Base-by-base conservation (phyloP, 257 asterid species). In the Solanum boliviense region DNA sequence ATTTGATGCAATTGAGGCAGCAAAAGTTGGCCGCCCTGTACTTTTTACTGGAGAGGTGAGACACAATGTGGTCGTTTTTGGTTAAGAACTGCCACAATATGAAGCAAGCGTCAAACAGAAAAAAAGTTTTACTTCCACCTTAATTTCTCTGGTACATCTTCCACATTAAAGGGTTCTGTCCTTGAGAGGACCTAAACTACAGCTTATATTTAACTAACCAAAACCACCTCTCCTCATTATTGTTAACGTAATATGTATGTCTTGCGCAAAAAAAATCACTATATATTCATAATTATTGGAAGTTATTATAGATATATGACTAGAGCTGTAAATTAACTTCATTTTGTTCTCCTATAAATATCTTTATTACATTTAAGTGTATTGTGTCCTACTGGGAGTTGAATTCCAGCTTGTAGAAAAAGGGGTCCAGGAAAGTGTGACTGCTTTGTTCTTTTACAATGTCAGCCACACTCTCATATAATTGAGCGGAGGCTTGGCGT, bases 11-110 rank as follows among this genome's bases (percentile, higher is more conserved):
- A 41, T 91, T 86, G 91, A 89, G 90, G 96, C 98, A 3, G 93
- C 92, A 90, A 93, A 94, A 88, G 98, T 91, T 75, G 95, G 98
- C 32, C 91, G 93, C 13, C 94, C 98, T 25, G 98, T 97, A 85
- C 92, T 93, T 87, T 95, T 97, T 84, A 97, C 99, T 12, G 98
- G 98, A 88, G 99, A 97, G 98, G 99, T 95, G 91, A 60, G 90
- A 71, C 84, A 81, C 87, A 83, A 32, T 85, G 44, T 56, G 70
- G 38, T 48, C 25, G 11, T 27, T 56, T 58, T 90, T 83, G 23
- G 85, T 81, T 46, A 46, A 9, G 70, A 65, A 79, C 78, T 52
- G 27, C 41, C 41, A 29, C 34, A 29, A 9, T 29, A 48, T 81
- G 68, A 27, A 48, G 27, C 85, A 82, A 76, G 70, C 81, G 38